phyloP scores from a whole-genome alignment of 2,329 filamentous ascomycete species.

The Gremmenia infestans region DNA sequence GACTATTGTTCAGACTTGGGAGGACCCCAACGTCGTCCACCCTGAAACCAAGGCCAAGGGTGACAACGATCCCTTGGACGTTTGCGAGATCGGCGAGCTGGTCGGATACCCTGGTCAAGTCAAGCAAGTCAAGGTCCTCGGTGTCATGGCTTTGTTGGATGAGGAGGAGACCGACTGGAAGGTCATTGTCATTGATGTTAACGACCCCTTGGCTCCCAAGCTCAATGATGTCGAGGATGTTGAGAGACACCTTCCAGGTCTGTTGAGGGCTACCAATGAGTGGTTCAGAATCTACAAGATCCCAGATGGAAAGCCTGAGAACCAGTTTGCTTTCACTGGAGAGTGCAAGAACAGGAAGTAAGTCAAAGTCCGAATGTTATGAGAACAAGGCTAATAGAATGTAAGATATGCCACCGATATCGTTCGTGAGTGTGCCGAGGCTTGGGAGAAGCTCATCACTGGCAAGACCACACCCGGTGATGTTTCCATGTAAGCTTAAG shows the following conservation, averaged over 20 bases:
- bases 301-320: conserved; percentile 99
- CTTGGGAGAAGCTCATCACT: conserved; percentile 93
- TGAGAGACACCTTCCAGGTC: conserved; percentile 93
- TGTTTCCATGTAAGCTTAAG: conserved; percentile 68
- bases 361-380: conserved; percentile 24
- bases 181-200: conserved; percentile 98
- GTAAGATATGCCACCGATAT: conserved; percentile 89
- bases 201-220: conserved; percentile 93
- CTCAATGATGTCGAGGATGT: conserved; percentile 99
- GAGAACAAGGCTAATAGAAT: conserved; percentile 9
- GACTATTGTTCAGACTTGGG: conserved; percentile 71
- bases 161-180: conserved; percentile 99
- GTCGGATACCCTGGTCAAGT: conserved; percentile 94
- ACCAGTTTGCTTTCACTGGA: conserved; percentile 99
- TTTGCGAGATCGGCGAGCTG: conserved; percentile 98
- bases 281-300: conserved; percentile 99
- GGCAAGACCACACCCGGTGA: conserved; percentile 78
- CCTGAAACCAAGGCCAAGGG: conserved; percentile 99
- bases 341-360: conserved; percentile 99
- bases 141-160: conserved; percentile 97
- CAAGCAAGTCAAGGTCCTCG: conserved; percentile 99
- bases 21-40: conserved; percentile 93
- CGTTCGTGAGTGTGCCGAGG: conserved; percentile 90
- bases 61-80: conserved; percentile 98
- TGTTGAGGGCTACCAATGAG: conserved; percentile 96